Base-by-base conservation (phyloP, 768 basidiomycete species). In the Suillus luteus region DNA sequence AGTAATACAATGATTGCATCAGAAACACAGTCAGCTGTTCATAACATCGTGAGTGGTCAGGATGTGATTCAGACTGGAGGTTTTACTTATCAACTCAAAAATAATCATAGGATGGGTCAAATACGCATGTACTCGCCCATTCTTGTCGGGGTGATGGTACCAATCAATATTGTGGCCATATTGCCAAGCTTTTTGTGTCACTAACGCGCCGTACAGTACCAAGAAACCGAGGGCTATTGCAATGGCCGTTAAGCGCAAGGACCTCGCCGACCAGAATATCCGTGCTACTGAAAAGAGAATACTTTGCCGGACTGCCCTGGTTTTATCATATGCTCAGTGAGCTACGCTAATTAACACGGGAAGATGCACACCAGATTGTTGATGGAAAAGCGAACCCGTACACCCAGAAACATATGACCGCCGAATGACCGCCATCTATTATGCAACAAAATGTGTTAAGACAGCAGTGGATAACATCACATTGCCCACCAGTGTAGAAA, bases 21-120 rank as follows among this genome's bases (percentile, higher is more conserved):
- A 0, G 84, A 77, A 27, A 83, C 6, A 9, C 79, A 69, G 64
- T 85, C 83, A 58, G 85, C 84, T 86, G 62, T 27, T 31, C 4
- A 24, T 24, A 17, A 40, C 22, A 24, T 27, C 15, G 8, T 57
- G 7, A 17, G 55, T 17, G 22, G 15, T 40, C 38, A 27, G 37
- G 15, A 40, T 57, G 15, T 57, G 9, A 15, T 40, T 57, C 15
- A 40, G 38, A 57, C 5, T 1, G 17, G 24, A 11, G 9, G 22
- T 40, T 14, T 60, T 40, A 65, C 68, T 64, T 52, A 49, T 41
- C 17, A 69, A 2, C 62, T 63, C 55, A 15, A 61, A 24, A 37
- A 67, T 51, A 43, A 4, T 22, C 44, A 62, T 27, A 0, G n/a
- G 5, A 22, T 3, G 51, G 5, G 49, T 10, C 4, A 10, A 15